These are phyloP conservation scores for Fennellomyces sp. DNA, from an alignment of 371 early-diverging fungal genomes.

Conservation along the genomic window DNA sequence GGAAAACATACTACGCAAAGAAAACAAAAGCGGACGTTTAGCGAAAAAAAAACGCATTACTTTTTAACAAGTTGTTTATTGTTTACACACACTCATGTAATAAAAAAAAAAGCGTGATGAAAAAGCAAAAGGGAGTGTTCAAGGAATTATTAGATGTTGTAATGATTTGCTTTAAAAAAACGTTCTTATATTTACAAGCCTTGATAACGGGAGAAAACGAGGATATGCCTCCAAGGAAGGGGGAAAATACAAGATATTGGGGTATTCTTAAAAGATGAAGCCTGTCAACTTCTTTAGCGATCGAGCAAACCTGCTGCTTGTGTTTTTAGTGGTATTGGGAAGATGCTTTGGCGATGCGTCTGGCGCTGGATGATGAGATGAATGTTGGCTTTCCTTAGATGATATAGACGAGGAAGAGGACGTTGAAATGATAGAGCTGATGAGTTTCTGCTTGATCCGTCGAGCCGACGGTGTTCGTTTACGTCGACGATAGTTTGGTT, in stretches of 20 bases:
- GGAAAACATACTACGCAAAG: no score
- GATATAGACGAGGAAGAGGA: constrained; percentile 9
- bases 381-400: no score
- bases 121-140: constrained; percentile 6
- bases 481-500: neutral
- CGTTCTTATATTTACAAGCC: no score
- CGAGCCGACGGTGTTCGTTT: constrained; percentile 7
- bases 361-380: no score
- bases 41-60: neutral
- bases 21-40: neutral
- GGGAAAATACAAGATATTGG: neutral
- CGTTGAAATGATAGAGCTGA: constrained; percentile 3
- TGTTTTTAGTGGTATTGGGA: no score
- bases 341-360: no score
- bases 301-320: constrained; percentile 16
- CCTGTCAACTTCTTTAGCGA: constrained; percentile 16
- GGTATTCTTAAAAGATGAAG: constrained; percentile 9
- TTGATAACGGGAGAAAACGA: no score
- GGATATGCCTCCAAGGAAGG: no score
- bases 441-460: constrained; percentile 14
- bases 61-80: no score
- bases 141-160: no score
- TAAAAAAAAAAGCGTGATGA: neutral
- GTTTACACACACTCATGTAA: neutral
- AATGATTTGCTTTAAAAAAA: no score